Evolutionary conservation across 1,139 yeast genomes (phyloP), one percentile per base, ranked within the genome.

Genomic region (Blastobotrys niveus): DNA sequence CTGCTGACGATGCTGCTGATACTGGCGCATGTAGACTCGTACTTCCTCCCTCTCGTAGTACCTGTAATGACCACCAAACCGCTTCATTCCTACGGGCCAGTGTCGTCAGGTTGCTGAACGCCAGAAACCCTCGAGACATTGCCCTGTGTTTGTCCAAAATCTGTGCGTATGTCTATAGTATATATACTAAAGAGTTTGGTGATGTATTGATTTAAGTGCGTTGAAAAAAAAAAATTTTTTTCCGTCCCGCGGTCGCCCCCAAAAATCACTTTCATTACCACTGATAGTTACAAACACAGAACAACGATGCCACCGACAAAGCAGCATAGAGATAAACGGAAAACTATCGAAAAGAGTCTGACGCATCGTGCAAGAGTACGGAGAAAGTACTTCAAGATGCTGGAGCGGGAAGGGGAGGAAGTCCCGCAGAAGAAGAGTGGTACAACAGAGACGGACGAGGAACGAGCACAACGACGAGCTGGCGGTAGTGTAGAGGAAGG

Each of bases 291-390:
- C 12, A 12, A 8, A 5, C 15, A 9, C 5, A 5, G 8, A 18
- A 38, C 10, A 29, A 26, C 14, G 30, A n/a, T 15, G 31, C 22
- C 21, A 8, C 27, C 27, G 5, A n/a, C 17, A 12, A 25, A 25
- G 21, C 18, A 36, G 7, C 32, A 18, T 3, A 4, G 22, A 5
- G 32, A 36, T n/a, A 37, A 37, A 20, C 6, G 21, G 29, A 37
- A 31, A 15, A 29, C 27, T 20, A 88, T 88, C 56, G 80, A 82
- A 58, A 77, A 76, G 59, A 82, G 93, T 10, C 74, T 89, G 53
- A 75, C 78, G 2, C 94, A 87, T 59, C 74, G 88, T 51, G 87
- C 96, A n/a, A 73, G 93, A 54, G 74, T 88, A 53, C 77, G 88
- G 68, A 84, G 81, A 61, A 80, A 79, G 48, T 89, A 89, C 61